Evolutionary conservation across 352 stramenopile species (phyloP).

Genomic region (Phytophthora litchii): DNA sequence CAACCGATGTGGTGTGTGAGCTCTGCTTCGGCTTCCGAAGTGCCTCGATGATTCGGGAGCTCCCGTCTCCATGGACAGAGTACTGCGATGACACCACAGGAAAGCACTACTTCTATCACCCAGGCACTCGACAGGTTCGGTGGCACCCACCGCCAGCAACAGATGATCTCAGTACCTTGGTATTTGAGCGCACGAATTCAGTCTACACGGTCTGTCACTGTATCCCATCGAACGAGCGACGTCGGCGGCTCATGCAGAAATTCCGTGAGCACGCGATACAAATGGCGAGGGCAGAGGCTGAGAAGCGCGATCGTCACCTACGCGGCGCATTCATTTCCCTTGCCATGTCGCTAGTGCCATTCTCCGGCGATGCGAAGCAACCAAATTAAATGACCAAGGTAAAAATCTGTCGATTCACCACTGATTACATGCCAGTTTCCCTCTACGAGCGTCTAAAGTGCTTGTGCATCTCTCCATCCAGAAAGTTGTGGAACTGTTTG

Average conservation of each 20-base stretch:
- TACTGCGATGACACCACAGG: constrained; percentile 47
- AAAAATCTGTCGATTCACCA: constrained; percentile 11
- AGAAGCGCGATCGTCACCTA: constrained; percentile 53
- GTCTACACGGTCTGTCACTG: constrained; percentile 63
- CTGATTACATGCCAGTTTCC: background rate
- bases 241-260: constrained; percentile 57
- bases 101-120: constrained; percentile 67
- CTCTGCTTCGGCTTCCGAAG: constrained; percentile 52
- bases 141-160: constrained; percentile 49
- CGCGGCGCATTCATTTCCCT: constrained; percentile 59
- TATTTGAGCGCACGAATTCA: constrained; percentile 68
- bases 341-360: constrained; percentile 41
- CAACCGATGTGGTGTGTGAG: constrained; percentile 61
- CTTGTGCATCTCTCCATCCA: constrained; percentile 87
- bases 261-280: constrained; percentile 54
- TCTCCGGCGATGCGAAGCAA: constrained; percentile 5
- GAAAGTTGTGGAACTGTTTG: constrained; percentile 89
- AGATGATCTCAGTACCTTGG: constrained; percentile 42
- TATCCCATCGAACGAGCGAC: constrained; percentile 58
- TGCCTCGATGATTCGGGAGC: constrained; percentile 30
- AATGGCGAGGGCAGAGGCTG: constrained; percentile 38
- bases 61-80: constrained; percentile 56
- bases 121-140: constrained; percentile 39
- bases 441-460: constrained; percentile 64
- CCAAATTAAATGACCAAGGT: constrained; percentile 5